Evolutionary conservation across 2,329 filamentous ascomycete genomes (phyloP), one percentile per base, ranked within the genome.

Genomic region (Nothopassalora personata): DNA sequence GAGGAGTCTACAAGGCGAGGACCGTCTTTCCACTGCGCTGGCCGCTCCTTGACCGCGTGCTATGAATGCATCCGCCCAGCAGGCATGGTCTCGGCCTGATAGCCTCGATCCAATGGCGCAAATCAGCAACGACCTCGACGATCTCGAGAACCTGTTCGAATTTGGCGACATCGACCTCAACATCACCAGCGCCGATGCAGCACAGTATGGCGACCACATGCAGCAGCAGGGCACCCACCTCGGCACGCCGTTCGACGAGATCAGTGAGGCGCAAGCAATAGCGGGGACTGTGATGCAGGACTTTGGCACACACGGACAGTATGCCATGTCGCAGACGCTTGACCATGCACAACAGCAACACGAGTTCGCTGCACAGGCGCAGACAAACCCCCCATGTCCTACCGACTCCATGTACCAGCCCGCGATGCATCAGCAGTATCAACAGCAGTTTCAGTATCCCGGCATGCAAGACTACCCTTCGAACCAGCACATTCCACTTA

Each of bases 401-500:
- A 43, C 57, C 39, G 64, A 70, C 15, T 19, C 66, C 6, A 60
- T 66, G 50, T 71, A 68, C 55, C 69, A 70, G 57, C 61, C 64
- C 27, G 46, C 64, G 4, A 66, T 70, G 64, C 65, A 64, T 46
- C 67, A 66, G 43, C 52, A 58, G 18, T 66, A 63, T 53, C 48
- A 55, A n/a, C 72, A 72, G 52, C 71, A 69, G 39, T 76, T 74
- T 64, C 68, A 72, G 31, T 68, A 67, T 28, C 67, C 70, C 33
- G 71, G 71, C 47, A 78, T 79, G 36, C 75, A 76, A 50, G 75
- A 76, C 64, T 65, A 80, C 74, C 57, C 81, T 74, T 54, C 79
- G 7, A 61, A 83, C 60, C 81, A 80, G 62, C 79, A 81, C 60
- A 85, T 88, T 54, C 90, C 90, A 5, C 89, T 89, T 2, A 94